phyloP scores from a whole-genome alignment of 2,329 filamentous ascomycete species.

The Atkinsonella texensis region DNA sequence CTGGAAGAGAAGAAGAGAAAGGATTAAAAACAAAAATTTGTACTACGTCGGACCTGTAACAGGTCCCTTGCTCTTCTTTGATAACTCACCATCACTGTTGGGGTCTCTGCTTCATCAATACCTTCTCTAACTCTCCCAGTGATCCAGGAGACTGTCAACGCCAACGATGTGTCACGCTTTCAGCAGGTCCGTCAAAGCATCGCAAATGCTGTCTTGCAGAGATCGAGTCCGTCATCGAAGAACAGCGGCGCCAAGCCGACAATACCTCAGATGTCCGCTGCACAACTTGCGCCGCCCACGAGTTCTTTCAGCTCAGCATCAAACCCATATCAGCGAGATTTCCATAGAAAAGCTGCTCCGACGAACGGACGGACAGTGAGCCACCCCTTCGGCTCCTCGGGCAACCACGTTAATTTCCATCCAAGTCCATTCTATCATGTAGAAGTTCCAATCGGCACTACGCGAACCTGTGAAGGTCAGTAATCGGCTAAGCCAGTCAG shows the following conservation, averaged over 20 bases:
- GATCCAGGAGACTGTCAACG: conserved; percentile 26
- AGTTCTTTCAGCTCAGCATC: conserved; percentile 9
- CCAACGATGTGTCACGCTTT: conserved; percentile 28
- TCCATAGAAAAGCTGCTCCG: conserved; percentile 6
- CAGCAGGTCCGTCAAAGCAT: conserved; percentile 33
- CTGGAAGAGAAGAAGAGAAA: neutral
- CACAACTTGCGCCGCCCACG: conserved; percentile 11
- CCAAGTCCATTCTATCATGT: conserved; percentile 78
- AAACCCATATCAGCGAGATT: conserved; percentile 7
- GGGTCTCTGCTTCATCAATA: neutral
- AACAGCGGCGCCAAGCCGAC: conserved; percentile 5
- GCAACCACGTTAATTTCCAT: conserved; percentile 34
- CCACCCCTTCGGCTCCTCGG: conserved; percentile 9
- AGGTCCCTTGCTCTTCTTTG: too few relatives aligned
- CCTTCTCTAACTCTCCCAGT: conserved; percentile 19
- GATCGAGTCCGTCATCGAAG: conserved; percentile 16
- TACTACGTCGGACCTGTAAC: neutral
- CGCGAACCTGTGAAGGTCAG: conserved; percentile 63
- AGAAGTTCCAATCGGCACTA: conserved; percentile 48
- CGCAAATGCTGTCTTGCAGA: conserved; percentile 19
- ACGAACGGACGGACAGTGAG: conserved; percentile 12
- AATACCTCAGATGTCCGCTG: neutral
- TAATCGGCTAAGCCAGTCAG: conserved; percentile 4
- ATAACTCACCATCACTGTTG: too few relatives aligned
- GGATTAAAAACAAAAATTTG: neutral